Evolutionary conservation across 306 rosid species (phyloP), one percentile per base, ranked within the genome.

Genomic region (Quercus rubra): DNA sequence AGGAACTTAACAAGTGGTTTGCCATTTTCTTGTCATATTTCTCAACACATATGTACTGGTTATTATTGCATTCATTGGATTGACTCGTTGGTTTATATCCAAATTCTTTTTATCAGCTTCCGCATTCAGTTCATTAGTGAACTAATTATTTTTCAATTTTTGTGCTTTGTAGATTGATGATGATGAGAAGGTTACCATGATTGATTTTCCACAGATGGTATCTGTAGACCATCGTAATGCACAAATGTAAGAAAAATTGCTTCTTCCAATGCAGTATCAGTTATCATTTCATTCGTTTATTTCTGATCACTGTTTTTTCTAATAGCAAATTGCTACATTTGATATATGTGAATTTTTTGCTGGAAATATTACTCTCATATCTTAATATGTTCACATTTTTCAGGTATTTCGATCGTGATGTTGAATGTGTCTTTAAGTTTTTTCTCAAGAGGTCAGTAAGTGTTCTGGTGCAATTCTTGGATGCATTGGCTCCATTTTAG

Each of bases 401-500:
- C 91, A 94, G 99, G 99, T 94, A 94, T 86, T 94, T 94, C 76
- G 97, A 94, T 78, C 97, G 97, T 78, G 99, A 94, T 81, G 93
- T 94, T 80, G 97, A 92, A 86, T 94, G 97, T 51, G 75, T 92
- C 82, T 90, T 92, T 14, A 94, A 92, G 89, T 92, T 92, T 85
- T 94, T 94, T 78, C 86, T 89, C 68, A 94, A 88, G 86, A 91
- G 98, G 96, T 94, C 66, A 55, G 97, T 86, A 56, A 43, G 58
- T 35, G 23, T 33, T 49, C 76, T 70, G 56, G 18, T 6, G 18
- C 74, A 6, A 21, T 15, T 21, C 75, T 71, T 74, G 25, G 80
- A 55, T 76, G 74, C 71, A 69, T 70, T 59, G 54, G 56, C 3
- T 23, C 75, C 10, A n/a, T 56, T 30, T 79, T 49, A 58, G 77